Percentiles rank a stretch among this genome's conserved stretches.
Evolutionary conservation across 2,329 filamentous ascomycete species (phyloP).

Genomic region (Penicillium sp.): DNA sequence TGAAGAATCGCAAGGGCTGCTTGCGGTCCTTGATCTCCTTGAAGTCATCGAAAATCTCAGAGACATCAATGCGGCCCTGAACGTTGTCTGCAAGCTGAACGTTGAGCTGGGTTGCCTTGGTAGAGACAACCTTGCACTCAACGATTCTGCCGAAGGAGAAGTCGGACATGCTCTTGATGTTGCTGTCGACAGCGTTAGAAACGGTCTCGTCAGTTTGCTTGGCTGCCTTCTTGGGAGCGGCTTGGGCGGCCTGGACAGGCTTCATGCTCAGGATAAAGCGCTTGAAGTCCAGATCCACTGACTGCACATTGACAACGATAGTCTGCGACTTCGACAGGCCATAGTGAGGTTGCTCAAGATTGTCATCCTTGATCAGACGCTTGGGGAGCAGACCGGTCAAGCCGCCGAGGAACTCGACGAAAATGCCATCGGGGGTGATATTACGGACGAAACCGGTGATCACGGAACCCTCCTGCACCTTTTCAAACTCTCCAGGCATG

Average conservation of each 20-base stretch:
- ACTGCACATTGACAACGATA: slow-evolving; percentile 70
- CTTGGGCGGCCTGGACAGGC: slow-evolving; percentile 52
- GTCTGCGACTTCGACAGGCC: slow-evolving; percentile 77
- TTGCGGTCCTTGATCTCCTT: slow-evolving; percentile 83
- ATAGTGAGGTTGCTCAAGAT: slow-evolving; percentile 69
- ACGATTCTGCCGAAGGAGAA: slow-evolving; percentile 71
- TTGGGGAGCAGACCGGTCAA: slow-evolving; percentile 80
- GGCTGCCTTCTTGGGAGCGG: slow-evolving; percentile 45
- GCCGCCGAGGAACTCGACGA: slow-evolving; percentile 82
- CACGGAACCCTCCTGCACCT: slow-evolving; percentile 68
- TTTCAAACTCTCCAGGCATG: slow-evolving; percentile 70
- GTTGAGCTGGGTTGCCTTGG: slow-evolving; percentile 91
- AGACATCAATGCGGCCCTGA: slow-evolving; percentile 90
- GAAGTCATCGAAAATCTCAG: slow-evolving; percentile 86
- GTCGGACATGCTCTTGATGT: slow-evolving; percentile 67
- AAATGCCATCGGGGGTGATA: slow-evolving; percentile 77
- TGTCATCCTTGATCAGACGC: slow-evolving; percentile 72
- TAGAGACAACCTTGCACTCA: slow-evolving; percentile 76
- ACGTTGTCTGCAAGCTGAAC: slow-evolving; percentile 84
- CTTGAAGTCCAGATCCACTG: slow-evolving; percentile 68
- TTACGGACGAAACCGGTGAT: slow-evolving; percentile 83
- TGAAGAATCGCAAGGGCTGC: slow-evolving; percentile 74
- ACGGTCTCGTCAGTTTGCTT: slow-evolving; percentile 40
- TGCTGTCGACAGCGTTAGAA: slow-evolving; percentile 65
- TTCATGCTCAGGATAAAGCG: slow-evolving; percentile 69